Conservation (phyloP, 1,284 basidiomycete species). For the Sutorius eximius region DNA sequence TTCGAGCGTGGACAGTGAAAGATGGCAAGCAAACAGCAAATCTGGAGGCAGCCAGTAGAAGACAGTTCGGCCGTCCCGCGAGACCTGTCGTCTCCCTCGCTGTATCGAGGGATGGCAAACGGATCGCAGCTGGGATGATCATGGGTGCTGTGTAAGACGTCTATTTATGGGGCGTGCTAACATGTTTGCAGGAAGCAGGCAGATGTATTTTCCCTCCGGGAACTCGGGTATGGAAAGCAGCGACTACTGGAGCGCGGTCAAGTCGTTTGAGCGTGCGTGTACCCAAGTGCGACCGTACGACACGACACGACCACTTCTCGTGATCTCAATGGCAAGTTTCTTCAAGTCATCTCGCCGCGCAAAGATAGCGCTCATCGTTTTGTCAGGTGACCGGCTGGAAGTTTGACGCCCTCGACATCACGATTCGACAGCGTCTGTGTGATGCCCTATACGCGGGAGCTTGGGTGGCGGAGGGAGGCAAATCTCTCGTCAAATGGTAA, state of each 20-base stretch:
- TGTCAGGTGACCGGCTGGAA: constrained; percentile 7
- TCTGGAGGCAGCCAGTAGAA: too few relatives aligned
- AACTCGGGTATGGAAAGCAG: background rate
- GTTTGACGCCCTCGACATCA: too few relatives aligned
- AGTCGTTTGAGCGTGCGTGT: background rate
- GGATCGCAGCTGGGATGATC: too few relatives aligned
- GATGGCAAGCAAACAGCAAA: too few relatives aligned
- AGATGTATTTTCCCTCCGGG: background rate
- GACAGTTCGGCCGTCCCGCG: too few relatives aligned
- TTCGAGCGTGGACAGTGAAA: too few relatives aligned
- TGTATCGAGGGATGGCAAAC: too few relatives aligned
- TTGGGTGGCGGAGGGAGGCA: background rate
- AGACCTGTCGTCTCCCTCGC: too few relatives aligned
- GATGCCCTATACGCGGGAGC: background rate
- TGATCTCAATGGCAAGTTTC: background rate
- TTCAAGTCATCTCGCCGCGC: background rate
- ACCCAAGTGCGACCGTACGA: background rate
- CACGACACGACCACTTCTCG: background rate
- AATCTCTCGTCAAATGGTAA: background rate
- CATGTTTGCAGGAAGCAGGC: background rate
- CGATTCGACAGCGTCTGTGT: background rate
- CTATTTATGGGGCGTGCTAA: too few relatives aligned
- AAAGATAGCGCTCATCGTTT: accelerated
- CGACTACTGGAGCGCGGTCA: background rate
- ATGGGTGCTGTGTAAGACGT: too few relatives aligned